These are phyloP conservation scores for Eimeria sp. DNA, from an alignment of 169 alveolate species.

Conservation along the genomic window DNA sequence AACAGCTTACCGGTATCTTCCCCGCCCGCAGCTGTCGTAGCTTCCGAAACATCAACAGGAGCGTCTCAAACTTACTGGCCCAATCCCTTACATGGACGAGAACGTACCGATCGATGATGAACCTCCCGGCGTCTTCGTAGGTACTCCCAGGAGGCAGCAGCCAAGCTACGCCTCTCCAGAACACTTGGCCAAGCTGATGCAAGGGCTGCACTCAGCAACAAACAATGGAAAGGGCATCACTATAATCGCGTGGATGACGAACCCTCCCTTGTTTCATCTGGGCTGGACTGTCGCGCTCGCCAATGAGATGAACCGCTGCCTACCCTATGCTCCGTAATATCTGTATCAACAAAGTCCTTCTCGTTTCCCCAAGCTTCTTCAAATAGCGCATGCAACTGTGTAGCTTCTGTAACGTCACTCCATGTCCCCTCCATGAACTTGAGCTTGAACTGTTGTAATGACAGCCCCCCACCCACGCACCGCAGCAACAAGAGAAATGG, in stretches of 20 bases:
- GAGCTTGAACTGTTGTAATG: constrained; percentile 83
- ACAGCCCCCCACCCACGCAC: constrained; percentile 75
- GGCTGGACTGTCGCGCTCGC: not conserved
- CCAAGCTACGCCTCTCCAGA: constrained; percentile 90
- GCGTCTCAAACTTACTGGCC: constrained; percentile 96
- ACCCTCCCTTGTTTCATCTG: not conserved
- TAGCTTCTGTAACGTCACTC: constrained; percentile 79
- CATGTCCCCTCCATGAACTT: constrained; percentile 86
- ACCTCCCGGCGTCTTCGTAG: constrained; percentile 97
- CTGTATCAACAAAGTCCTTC: constrained; percentile 90
- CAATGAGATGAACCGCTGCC: not conserved
- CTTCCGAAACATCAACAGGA: constrained; percentile 97
- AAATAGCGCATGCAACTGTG: constrained; percentile 52
- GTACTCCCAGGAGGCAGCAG: constrained; percentile 94
- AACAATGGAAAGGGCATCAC: not conserved
- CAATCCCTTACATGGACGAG: constrained; percentile 96
- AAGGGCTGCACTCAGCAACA: constrained; percentile 85
- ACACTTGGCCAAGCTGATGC: constrained; percentile 90
- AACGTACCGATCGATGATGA: constrained; percentile 95
- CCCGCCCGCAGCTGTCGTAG: constrained; percentile 95
- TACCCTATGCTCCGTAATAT: constrained; percentile 90
- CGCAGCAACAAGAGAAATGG: constrained; percentile 82
- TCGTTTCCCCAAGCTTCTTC: constrained; percentile 88
- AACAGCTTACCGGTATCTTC: constrained; percentile 86
- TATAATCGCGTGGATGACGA: not conserved